These are phyloP conservation scores for Hygrocybe coccinea DNA, from an alignment of 768 basidiomycete species.

Conservation along the genomic window DNA sequence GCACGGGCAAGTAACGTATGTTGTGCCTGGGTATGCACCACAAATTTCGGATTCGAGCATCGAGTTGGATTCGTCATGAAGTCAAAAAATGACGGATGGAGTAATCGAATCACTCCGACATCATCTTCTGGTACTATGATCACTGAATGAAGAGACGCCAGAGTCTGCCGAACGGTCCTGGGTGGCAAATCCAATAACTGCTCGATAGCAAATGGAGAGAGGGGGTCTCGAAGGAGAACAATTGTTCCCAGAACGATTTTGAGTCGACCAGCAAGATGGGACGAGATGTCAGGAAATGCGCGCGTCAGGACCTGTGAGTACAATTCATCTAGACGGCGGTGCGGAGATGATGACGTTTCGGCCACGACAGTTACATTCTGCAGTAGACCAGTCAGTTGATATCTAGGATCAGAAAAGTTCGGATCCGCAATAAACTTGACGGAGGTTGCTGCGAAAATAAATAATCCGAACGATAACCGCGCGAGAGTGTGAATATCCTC, in stretches of 20 bases:
- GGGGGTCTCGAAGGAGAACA: slow-evolving; percentile 2
- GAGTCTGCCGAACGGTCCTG: background rate
- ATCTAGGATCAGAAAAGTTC: slow-evolving; percentile 4
- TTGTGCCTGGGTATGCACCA: background rate
- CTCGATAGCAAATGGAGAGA: slow-evolving; percentile 1
- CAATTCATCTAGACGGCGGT: slow-evolving; percentile 3
- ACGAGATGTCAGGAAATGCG: no score
- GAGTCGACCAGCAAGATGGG: no score
- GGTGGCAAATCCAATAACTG: slow-evolving; percentile 1
- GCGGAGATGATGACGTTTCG: background rate
- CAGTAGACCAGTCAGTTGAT: slow-evolving; percentile 10
- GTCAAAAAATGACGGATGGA: no score
- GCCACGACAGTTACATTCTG: background rate
- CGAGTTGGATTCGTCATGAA: background rate
- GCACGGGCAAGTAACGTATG: slow-evolving; percentile 3
- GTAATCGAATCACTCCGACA: no score
- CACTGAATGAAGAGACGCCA: slow-evolving; percentile 2
- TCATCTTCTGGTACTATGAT: no score
- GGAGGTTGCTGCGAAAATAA: slow-evolving; percentile 26
- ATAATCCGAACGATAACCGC: slow-evolving; percentile 21
- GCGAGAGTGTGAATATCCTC: slow-evolving; percentile 16
- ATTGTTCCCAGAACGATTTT: no score
- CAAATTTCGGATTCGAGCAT: background rate
- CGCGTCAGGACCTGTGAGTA: no score
- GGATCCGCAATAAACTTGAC: slow-evolving; percentile 20